phyloP scores from a whole-genome alignment of 495 filamentous ascomycete species.

The Lasiosphaeriaceae sp. region DNA sequence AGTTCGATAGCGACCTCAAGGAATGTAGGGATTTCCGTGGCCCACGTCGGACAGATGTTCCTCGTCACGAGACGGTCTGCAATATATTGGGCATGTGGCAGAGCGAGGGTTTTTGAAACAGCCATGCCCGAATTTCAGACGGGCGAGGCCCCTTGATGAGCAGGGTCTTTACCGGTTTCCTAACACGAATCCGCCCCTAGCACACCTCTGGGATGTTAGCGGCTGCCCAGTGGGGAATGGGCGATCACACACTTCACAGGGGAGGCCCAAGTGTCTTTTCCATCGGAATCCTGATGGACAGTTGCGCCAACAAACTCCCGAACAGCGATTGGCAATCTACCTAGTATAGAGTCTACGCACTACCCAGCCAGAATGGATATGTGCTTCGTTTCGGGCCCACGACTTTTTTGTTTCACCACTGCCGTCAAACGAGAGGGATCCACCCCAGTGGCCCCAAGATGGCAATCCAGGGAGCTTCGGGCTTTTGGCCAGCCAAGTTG shows the following conservation, averaged over 20 bases:
- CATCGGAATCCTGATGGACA: not conserved
- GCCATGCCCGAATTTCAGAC: not conserved
- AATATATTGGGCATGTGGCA: constrained; percentile 9
- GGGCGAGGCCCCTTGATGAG: not conserved
- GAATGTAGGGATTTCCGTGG: no score
- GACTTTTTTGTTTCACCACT: not conserved
- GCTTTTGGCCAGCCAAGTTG: no score
- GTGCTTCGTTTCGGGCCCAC: not conserved
- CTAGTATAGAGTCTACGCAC: no score
- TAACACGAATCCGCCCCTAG: not conserved
- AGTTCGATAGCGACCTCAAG: no score
- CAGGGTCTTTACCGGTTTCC: not conserved
- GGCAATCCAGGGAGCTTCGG: no score
- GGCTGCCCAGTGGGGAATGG: not conserved
- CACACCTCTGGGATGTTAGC: not conserved
- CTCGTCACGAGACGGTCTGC: constrained; percentile 10
- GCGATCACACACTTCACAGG: not conserved
- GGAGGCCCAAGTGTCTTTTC: not conserved
- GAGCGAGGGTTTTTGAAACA: constrained; percentile 6
- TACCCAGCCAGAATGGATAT: not conserved
- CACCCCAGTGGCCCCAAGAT: no score
- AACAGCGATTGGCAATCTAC: no score
- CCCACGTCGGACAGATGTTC: not conserved
- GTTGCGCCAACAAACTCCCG: not conserved
- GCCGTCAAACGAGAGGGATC: not conserved